Evolutionary conservation across 352 stramenopile species (phyloP).

Genomic region (Aphanomyces euteiches): DNA sequence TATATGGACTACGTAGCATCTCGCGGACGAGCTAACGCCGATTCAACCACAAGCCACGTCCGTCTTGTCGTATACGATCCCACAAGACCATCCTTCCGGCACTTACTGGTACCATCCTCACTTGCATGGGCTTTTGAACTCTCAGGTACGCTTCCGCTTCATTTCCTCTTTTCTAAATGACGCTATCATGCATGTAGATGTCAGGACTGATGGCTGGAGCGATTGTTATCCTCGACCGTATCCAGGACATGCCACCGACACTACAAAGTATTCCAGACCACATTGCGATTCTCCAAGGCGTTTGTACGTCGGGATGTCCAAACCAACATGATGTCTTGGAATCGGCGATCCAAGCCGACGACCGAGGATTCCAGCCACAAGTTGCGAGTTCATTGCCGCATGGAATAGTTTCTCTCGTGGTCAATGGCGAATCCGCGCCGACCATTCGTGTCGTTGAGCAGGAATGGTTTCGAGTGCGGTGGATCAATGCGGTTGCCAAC

Average conservation of each 20-base stretch:
- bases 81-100: conserved; percentile 55
- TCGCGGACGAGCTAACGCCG: conserved; percentile 46
- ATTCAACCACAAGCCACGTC: conserved; percentile 46
- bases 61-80: conserved; percentile 65
- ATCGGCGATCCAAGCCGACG: conserved; percentile 40
- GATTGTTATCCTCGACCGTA: conserved; percentile 60
- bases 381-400: not conserved
- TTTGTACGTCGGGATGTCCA: conserved; percentile 68
- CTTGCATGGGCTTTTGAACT: conserved; percentile 67
- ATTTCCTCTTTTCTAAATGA: not conserved
- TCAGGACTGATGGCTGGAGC: conserved; percentile 68
- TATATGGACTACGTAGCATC: conserved; percentile 49
- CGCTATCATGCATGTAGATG: conserved; percentile 25
- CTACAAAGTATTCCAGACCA: conserved; percentile 59
- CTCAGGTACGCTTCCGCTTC: conserved; percentile 36
- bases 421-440: conserved; percentile 72
- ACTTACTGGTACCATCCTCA: conserved; percentile 84
- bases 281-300: conserved; percentile 59
- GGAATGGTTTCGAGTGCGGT: conserved; percentile 63
- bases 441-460: conserved; percentile 45
- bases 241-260: conserved; percentile 46
- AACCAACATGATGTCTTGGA: conserved; percentile 55
- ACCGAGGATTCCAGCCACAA: not conserved
- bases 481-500: conserved; percentile 78
- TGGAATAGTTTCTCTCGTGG: conserved; percentile 56